Conservation (phyloP, 2,329 filamentous ascomycete genomes). For the Chaetomiaceae sp. region DNA sequence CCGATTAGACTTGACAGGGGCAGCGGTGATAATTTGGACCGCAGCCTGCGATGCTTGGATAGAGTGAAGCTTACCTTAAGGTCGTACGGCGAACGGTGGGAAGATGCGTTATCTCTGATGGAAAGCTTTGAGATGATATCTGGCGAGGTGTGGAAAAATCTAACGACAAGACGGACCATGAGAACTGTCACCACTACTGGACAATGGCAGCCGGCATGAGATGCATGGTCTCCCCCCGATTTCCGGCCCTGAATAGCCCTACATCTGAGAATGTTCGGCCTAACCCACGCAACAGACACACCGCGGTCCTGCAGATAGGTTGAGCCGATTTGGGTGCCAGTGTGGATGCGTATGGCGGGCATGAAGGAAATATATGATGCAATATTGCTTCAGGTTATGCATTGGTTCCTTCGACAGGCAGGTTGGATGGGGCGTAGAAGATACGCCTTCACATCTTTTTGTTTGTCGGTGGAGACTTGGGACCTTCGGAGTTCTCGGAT, state of each 20-base stretch:
- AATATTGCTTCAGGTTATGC: too few species aligned
- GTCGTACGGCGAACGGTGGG: conserved; percentile 58
- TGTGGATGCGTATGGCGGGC: too few species aligned
- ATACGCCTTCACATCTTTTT: too few species aligned
- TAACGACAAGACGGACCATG: conserved; percentile 38
- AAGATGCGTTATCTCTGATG: conserved; percentile 50
- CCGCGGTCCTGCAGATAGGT: too few species aligned
- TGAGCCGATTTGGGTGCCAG: too few species aligned
- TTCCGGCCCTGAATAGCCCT: too few species aligned
- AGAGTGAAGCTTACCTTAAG: conserved; percentile 50
- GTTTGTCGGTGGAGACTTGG: background rate
- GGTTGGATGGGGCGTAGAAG: too few species aligned
- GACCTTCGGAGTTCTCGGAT: background rate
- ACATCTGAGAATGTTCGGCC: too few species aligned
- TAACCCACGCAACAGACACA: too few species aligned
- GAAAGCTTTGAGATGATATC: conserved; percentile 51
- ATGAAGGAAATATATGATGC: too few species aligned
- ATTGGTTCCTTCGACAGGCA: too few species aligned
- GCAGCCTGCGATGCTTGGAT: conserved; percentile 53
- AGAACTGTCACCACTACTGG: conserved; percentile 26
- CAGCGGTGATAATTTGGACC: conserved; percentile 48
- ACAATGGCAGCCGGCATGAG: conserved; percentile 23
- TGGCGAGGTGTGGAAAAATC: conserved; percentile 39
- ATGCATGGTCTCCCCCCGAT: background rate
- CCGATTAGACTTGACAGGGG: conserved; percentile 38